phyloP scores from a whole-genome alignment of 495 filamentous ascomycete species.

The Melanomma pulvis-pyrius region DNA sequence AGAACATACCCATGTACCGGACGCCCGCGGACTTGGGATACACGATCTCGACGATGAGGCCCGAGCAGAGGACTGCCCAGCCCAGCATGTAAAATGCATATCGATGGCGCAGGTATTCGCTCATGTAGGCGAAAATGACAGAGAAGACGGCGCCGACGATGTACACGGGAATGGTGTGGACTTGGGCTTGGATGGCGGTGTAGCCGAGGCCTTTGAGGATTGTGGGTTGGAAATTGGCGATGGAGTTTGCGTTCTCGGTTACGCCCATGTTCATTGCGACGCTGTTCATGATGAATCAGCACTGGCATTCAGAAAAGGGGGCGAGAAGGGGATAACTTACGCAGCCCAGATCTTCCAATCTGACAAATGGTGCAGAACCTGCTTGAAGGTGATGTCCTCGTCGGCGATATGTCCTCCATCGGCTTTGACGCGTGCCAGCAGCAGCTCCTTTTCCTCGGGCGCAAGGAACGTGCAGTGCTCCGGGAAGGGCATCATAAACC shows the following conservation, averaged over 20 bases:
- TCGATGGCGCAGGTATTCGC: constrained; percentile 60
- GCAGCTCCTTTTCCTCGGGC: constrained; percentile 38
- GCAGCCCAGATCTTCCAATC: constrained; percentile 40
- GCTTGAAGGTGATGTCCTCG: constrained; percentile 10
- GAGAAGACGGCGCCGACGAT: constrained; percentile 62
- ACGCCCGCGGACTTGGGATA: constrained; percentile 55
- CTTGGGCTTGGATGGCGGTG: constrained; percentile 62
- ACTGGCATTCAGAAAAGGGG: neutral
- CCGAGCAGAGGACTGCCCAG: constrained; percentile 59
- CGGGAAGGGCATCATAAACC: constrained; percentile 65
- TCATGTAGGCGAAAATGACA: constrained; percentile 58
- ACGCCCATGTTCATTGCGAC: constrained; percentile 31
- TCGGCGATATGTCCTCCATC: constrained; percentile 24
- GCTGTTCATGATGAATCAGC: neutral
- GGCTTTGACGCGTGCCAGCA: constrained; percentile 51
- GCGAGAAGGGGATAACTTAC: constrained; percentile 11
- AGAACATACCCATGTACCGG: constrained; percentile 72
- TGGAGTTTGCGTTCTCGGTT: constrained; percentile 54
- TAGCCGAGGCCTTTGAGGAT: constrained; percentile 49
- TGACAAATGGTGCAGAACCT: constrained; percentile 11
- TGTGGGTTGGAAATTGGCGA: constrained; percentile 70
- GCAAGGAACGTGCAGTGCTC: constrained; percentile 60
- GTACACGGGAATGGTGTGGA: constrained; percentile 70
- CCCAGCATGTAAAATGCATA: constrained; percentile 64
- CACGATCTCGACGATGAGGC: constrained; percentile 59